phyloP scores from a whole-genome alignment of 805 yeast species.

The Sungouiella thailandica region DNA sequence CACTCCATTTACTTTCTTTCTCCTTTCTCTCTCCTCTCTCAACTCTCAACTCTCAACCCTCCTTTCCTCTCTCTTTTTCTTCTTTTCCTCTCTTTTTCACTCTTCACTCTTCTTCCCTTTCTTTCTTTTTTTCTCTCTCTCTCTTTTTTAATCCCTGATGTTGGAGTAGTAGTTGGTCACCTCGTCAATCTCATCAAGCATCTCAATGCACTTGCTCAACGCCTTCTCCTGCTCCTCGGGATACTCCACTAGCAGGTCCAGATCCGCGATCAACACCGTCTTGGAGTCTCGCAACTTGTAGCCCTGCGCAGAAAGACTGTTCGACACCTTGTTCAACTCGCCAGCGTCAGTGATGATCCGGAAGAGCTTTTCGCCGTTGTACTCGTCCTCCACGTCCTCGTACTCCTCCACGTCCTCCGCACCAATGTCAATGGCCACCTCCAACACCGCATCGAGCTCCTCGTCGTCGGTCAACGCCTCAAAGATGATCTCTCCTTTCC shows the following conservation, averaged over 20 bases:
- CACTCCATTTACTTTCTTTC: no score
- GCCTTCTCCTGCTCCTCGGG: constrained; percentile 47
- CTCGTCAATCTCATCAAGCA: constrained; percentile 77
- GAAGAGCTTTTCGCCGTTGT: constrained; percentile 27
- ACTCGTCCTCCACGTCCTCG: constrained; percentile 38
- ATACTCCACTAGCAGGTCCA: constrained; percentile 54
- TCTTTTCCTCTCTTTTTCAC: no score
- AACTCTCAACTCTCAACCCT: no score
- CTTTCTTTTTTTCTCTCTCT: no score
- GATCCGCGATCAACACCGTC: constrained; percentile 59
- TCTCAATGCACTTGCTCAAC: constrained; percentile 52
- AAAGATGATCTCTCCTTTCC: constrained; percentile 67
- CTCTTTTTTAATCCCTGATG: constrained; percentile 39
- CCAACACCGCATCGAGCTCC: constrained; percentile 64
- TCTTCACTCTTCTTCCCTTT: no score
- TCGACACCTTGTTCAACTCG: constrained; percentile 59
- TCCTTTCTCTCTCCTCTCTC: no score
- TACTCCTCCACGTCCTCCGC: constrained; percentile 71
- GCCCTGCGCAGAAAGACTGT: constrained; percentile 44
- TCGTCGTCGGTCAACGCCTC: constrained; percentile 32
- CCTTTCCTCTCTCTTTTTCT: no score
- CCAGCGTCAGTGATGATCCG: constrained; percentile 59
- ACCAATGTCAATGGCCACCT: constrained; percentile 69
- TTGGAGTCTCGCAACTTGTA: constrained; percentile 68
- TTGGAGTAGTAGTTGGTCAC: constrained; percentile 78